Conservation (phyloP, 306 rosid species). For the Adenanthera pavonina region DNA sequence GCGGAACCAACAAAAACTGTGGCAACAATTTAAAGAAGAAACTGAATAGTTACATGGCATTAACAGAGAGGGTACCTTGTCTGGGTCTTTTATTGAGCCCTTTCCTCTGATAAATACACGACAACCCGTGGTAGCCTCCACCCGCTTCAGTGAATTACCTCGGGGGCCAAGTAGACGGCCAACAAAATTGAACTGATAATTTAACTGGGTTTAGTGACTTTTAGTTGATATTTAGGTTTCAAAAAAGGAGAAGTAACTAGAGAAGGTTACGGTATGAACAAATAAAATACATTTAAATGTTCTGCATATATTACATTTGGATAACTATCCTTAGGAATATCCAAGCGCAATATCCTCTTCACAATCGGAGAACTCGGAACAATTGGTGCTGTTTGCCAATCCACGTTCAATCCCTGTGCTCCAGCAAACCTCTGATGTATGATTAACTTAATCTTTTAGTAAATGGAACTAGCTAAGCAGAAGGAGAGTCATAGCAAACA, state of each 20-base stretch:
- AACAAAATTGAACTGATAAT: conserved; percentile 62
- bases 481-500: conserved; percentile 2
- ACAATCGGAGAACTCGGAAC: conserved; percentile 49
- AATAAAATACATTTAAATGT: conserved; percentile 11
- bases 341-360: conserved; percentile 64
- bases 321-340: conserved; percentile 56
- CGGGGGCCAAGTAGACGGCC: conserved; percentile 72
- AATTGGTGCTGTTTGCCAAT: conserved; percentile 50
- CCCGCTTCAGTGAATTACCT: conserved; percentile 65
- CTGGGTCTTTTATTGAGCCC: conserved; percentile 64
- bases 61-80: conserved; percentile 48
- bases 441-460: conserved; percentile 38
- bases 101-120: conserved; percentile 68
- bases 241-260: conserved; percentile 4
- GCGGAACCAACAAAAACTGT: conserved; percentile 25
- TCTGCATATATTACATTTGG: conserved; percentile 54
- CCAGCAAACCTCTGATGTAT: conserved; percentile 52
- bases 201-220: conserved; percentile 33
- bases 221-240: background rate
- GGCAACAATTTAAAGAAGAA: conserved; percentile 14
- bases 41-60: conserved; percentile 9
- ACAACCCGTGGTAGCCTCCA: conserved; percentile 67
- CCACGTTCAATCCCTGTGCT: conserved; percentile 51
- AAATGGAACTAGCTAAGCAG: conserved; percentile 17
- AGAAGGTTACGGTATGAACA: conserved; percentile 1